These are phyloP conservation scores for Arxiozyma heterogenica DNA, from an alignment of 1,139 yeast genomes.

Conservation along the genomic window DNA sequence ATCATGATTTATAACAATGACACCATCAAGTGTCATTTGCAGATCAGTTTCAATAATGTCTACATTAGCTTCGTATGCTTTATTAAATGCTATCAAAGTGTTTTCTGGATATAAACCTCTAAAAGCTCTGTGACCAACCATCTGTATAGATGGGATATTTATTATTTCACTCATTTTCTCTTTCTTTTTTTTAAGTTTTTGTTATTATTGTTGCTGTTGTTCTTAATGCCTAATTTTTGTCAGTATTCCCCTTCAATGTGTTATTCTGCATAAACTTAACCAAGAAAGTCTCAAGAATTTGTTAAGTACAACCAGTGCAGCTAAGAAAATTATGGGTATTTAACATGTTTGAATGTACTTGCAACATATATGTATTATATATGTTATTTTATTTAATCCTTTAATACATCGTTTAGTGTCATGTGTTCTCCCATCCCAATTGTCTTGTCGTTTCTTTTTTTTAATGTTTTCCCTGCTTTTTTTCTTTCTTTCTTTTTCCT, in stretches of 20 bases:
- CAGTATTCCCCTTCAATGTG: too few relatives aligned
- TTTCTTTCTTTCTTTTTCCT: too few relatives aligned
- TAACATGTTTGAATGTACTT: too few relatives aligned
- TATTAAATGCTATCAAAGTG: constrained; percentile 61
- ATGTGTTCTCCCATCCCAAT: not conserved
- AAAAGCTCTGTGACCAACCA: constrained; percentile 31
- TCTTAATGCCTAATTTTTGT: too few relatives aligned
- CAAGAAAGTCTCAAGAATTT: too few relatives aligned
- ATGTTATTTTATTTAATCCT: too few relatives aligned
- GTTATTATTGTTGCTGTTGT: not conserved
- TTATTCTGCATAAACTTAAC: too few relatives aligned
- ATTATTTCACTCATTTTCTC: not conserved
- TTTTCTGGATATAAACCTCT: constrained; percentile 62
- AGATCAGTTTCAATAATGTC: constrained; percentile 75
- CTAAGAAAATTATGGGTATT: too few relatives aligned
- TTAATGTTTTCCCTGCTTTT: too few relatives aligned
- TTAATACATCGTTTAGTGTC: not conserved
- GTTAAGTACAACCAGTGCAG: too few relatives aligned
- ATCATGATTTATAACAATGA: constrained; percentile 65
- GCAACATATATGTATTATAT: too few relatives aligned
- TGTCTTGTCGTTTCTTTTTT: not conserved
- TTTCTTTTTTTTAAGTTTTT: too few relatives aligned
- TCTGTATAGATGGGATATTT: constrained; percentile 16
- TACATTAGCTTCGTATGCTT: constrained; percentile 63
- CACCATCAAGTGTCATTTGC: constrained; percentile 66